Conservation (phyloP, 2,329 filamentous ascomycete genomes). For the Fusarium gaditjirri region DNA sequence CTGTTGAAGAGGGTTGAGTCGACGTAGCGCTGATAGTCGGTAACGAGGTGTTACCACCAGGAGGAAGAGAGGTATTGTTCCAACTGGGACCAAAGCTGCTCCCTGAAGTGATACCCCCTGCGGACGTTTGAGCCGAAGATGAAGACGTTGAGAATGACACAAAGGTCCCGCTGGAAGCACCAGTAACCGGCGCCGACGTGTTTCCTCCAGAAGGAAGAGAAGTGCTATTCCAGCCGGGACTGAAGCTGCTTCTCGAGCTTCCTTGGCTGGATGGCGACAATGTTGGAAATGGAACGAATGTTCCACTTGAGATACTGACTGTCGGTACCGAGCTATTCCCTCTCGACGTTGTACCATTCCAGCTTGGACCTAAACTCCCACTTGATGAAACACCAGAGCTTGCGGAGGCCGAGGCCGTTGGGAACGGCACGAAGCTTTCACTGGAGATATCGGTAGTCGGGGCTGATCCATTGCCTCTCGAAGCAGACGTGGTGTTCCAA, state of each 20-base stretch:
- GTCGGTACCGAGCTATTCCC: not conserved
- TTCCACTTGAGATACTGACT: not conserved
- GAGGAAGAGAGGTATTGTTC: not conserved
- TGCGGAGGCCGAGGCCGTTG: not conserved
- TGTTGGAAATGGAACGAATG: constrained; percentile 4
- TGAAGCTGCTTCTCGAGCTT: not conserved
- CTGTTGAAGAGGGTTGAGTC: not conserved
- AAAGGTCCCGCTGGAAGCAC: not conserved
- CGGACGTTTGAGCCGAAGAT: not conserved
- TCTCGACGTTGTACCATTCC: constrained; percentile 8
- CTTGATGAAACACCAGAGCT: not conserved
- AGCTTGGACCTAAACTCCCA: not conserved
- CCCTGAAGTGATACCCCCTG: fast-evolving
- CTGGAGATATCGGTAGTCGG: not conserved
- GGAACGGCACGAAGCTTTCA: not conserved
- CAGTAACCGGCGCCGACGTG: fast-evolving
- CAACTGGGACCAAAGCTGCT: not conserved
- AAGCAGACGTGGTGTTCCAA: not conserved
- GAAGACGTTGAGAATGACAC: not conserved
- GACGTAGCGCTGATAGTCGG: not conserved
- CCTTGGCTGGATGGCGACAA: not conserved
- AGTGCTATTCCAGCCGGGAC: not conserved
- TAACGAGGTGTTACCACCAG: not conserved
- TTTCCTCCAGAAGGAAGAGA: not conserved
- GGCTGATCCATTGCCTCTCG: not conserved